These are phyloP conservation scores for Aspergillus versicolor DNA, from an alignment of 2,329 filamentous ascomycete species.

Conservation along the genomic window DNA sequence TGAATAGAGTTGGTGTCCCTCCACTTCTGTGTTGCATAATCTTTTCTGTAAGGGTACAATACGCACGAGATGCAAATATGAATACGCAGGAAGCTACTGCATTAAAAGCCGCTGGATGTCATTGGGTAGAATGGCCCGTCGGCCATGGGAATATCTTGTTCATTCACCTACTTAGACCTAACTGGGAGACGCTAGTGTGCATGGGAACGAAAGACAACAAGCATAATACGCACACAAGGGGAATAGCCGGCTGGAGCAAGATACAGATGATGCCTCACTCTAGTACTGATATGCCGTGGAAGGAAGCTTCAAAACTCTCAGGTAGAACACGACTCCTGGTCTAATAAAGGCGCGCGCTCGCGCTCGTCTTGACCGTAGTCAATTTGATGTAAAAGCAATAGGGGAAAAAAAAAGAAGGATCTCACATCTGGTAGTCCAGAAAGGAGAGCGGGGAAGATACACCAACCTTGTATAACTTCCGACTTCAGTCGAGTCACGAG, in stretches of 20 bases:
- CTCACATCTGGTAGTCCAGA: not conserved
- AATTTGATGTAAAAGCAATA: not conserved
- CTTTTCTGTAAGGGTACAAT: too few relatives aligned
- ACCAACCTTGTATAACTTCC: conserved; percentile 37
- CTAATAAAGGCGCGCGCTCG: not conserved
- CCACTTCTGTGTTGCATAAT: too few relatives aligned
- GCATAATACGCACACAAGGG: conserved; percentile 23
- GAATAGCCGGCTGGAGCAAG: conserved; percentile 12
- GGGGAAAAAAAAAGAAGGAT: not conserved
- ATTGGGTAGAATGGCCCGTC: conserved; percentile 15
- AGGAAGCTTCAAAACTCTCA: not conserved
- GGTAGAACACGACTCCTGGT: conserved; percentile 10
- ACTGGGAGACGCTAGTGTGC: conserved; percentile 18
- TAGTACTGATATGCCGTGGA: not conserved
- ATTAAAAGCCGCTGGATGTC: not conserved
- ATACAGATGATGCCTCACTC: conserved; percentile 2
- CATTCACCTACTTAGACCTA: conserved; percentile 24
- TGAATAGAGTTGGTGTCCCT: not conserved
- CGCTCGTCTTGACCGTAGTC: conserved; percentile 10
- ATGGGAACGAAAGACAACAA: conserved; percentile 12
- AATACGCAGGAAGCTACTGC: too few relatives aligned
- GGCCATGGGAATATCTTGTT: conserved; percentile 24
- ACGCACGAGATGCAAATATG: too few relatives aligned
- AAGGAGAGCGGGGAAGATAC: conserved; percentile 22
- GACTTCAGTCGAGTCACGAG: conserved; percentile 21